Evolutionary conservation across 805 yeast genomes (phyloP).

Genomic region (Metschnikowia drakensbergensis): DNA sequence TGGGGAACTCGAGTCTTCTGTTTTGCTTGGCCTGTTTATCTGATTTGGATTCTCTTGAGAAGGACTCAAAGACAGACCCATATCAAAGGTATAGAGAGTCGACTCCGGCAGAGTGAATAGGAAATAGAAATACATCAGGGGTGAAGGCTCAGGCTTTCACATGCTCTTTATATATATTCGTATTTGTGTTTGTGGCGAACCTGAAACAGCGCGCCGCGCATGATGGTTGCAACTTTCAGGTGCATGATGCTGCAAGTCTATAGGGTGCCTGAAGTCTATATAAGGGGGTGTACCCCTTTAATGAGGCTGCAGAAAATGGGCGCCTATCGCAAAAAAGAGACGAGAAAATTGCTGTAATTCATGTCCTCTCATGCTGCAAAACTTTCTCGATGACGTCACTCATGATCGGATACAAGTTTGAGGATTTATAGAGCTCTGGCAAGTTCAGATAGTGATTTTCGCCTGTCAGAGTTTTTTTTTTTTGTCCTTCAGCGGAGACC

Average conservation of each 20-base stretch:
- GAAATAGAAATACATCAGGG: no score
- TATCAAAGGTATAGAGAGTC: no score
- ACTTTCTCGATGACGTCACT: conserved; percentile 33
- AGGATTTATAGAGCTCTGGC: conserved; percentile 32
- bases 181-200: background rate
- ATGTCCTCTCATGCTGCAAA: conserved; percentile 17
- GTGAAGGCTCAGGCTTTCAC: no score
- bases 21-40: no score
- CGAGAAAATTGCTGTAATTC: background rate
- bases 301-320: no score
- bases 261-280: background rate
- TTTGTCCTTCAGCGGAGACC: conserved; percentile 8
- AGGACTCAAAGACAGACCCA: no score
- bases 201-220: conserved; percentile 1
- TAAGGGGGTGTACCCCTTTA: background rate
- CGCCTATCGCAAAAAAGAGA: background rate
- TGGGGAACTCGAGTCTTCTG: no score
- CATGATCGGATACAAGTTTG: conserved; percentile 39
- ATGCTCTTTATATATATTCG: background rate
- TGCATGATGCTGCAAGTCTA: background rate
- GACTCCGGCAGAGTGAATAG: no score
- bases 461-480: conserved; percentile 1
- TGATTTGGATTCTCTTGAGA: no score
- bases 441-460: conserved; percentile 12
- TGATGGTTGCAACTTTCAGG: background rate